phyloP scores from a whole-genome alignment of 805 yeast genomes.

The Barnettozyma vustinii region DNA sequence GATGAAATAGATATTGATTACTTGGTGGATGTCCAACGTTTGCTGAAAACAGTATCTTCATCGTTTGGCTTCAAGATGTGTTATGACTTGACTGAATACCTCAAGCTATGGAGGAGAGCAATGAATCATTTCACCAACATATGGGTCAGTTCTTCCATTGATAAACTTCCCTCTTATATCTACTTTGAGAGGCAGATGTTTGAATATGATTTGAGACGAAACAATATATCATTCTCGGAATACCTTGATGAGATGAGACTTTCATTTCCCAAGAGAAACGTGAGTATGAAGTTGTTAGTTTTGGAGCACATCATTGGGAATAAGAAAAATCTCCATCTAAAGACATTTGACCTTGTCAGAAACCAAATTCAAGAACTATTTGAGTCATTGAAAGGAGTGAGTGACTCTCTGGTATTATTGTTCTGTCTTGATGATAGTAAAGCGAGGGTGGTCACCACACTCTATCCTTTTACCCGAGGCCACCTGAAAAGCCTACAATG shows the following conservation, averaged over 20 bases:
- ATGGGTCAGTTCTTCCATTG: slow-evolving; percentile 1
- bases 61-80: neutral
- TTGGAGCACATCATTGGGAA: neutral
- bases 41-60: neutral
- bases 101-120: slow-evolving; percentile 5
- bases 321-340: neutral
- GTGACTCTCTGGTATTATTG: neutral
- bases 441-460: neutral
- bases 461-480: neutral
- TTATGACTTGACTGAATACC: neutral
- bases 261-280: slow-evolving; percentile 1
- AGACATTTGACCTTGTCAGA: slow-evolving; percentile 2
- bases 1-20: neutral
- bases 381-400: neutral
- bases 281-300: neutral
- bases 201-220: slow-evolving; percentile 1
- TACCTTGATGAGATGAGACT: slow-evolving; percentile 4
- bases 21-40: neutral
- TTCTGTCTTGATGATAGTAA: neutral
- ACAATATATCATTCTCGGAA: neutral
- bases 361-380: neutral
- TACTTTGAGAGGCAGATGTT: slow-evolving; percentile 7
- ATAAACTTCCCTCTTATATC: neutral
- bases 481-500: neutral
- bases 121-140: slow-evolving; percentile 2